phyloP scores from a whole-genome alignment of 441 rosid species.

The Pelargonium exstipulatum region DNA sequence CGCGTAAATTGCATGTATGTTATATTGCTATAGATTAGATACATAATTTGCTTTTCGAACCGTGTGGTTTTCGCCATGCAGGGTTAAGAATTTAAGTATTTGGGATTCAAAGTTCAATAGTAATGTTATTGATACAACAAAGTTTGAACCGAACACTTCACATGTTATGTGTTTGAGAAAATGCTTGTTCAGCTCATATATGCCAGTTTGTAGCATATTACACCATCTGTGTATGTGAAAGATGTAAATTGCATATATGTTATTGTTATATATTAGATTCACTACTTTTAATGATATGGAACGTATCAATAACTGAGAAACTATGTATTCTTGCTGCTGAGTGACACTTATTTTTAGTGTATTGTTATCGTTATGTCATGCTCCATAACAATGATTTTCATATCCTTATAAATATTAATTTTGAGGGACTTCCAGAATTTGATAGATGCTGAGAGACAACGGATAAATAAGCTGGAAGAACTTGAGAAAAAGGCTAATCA shows the following conservation, averaged over 20 bases:
- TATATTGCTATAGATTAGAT: too few relatives aligned
- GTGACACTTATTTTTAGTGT: neutral
- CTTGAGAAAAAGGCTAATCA: constrained; percentile 65
- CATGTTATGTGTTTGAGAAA: neutral
- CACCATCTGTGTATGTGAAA: neutral
- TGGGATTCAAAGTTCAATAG: too few relatives aligned
- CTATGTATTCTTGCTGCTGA: neutral
- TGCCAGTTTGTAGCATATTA: neutral
- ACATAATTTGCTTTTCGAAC: too few relatives aligned
- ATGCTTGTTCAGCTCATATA: neutral
- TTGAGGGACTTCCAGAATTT: constrained; percentile 38
- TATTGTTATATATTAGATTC: neutral
- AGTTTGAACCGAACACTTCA: neutral
- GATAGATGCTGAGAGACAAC: constrained; percentile 60
- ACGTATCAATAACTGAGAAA: neutral
- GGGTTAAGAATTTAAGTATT: too few relatives aligned
- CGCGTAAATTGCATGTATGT: too few relatives aligned
- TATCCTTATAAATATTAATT: neutral
- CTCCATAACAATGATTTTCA: neutral
- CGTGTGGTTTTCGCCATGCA: too few relatives aligned
- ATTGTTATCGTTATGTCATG: neutral
- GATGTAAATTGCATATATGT: too few relatives aligned
- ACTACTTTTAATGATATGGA: neutral
- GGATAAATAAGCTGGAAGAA: constrained; percentile 65
- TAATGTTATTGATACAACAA: neutral